Base-by-base conservation (phyloP, 148 eudicot genomes). In the Cornus controversa region DNA sequence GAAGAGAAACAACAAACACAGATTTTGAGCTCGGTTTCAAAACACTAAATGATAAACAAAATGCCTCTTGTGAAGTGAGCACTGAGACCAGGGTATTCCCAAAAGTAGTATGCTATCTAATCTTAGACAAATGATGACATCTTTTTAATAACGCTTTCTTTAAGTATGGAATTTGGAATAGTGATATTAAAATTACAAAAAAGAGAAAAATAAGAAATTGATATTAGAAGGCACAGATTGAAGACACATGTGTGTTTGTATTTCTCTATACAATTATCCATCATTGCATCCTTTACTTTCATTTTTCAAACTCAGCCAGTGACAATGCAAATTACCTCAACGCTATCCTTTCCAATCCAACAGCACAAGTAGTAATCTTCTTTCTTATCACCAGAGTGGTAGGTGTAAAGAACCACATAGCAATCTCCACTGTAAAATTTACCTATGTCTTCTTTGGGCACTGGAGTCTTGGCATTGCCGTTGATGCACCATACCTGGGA, bases 391-490 rank as follows among this genome's bases (percentile, higher is more conserved):
- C 91, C 88, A 81, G 97, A 87, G 80, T 91, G 97, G 81, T 93
- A 92, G 36, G 98, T 85, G 82, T 96, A 92, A 73, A 96, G 90
- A 75, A 92, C 84, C 70, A 93, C 92, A 81, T 96, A 96, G 88
- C 99, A 90, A 87, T 96, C 99, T 72, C 99, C 99, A 79, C 96
- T 86, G 80, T 91, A 94, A 82, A 96, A 96, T 89, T 92, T 96
- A 74, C 99, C 99, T 71, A 93, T 75, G 75, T 96, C 97, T 68
- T 92, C 97, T 78, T 79, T 86, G 67, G 94, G 80, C 50, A 96
- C 87, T n/a, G 93, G 92, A 79, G 90, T 89, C 82, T 96, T 96
- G 73, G 92, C 91, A 85, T 87, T 92, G 57, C 93, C 98, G 87
- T 91, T 82, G 69, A 96, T 92, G 80, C 91, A 87, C 99, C 99